phyloP scores from a whole-genome alignment of 2,329 filamentous ascomycete genomes.

The Scedosporium aurantiacum region DNA sequence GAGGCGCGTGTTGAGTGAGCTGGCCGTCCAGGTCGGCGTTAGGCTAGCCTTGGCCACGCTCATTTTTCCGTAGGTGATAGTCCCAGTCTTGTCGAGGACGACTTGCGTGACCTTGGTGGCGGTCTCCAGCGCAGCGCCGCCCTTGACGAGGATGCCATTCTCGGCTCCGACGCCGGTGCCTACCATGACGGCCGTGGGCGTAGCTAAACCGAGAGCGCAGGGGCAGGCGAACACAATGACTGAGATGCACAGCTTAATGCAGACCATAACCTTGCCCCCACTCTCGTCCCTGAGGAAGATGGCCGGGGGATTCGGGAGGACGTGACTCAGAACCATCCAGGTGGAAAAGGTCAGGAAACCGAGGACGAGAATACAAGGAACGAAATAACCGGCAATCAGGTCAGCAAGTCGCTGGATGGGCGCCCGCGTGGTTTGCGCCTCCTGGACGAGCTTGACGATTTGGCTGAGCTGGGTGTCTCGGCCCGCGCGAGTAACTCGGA shows the following conservation, averaged over 20 bases:
- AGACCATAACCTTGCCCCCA: slow-evolving; percentile 92
- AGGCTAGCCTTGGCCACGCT: slow-evolving; percentile 66
- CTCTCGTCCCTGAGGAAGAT: slow-evolving; percentile 74
- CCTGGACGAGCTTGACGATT: slow-evolving; percentile 96
- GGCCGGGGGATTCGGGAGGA: slow-evolving; percentile 69
- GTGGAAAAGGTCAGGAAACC: slow-evolving; percentile 74
- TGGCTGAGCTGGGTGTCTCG: slow-evolving; percentile 95
- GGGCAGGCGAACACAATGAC: slow-evolving; percentile 98
- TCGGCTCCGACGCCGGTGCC: slow-evolving; percentile 94
- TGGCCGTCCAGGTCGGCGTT: slow-evolving; percentile 56
- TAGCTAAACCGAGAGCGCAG: slow-evolving; percentile 89
- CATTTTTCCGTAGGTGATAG: slow-evolving; percentile 91
- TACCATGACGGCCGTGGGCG: slow-evolving; percentile 96
- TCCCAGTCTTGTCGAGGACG: slow-evolving; percentile 92
- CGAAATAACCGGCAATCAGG: slow-evolving; percentile 83
- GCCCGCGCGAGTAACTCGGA: slow-evolving; percentile 82
- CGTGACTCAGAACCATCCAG: slow-evolving; percentile 93
- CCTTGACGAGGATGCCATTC: slow-evolving; percentile 95
- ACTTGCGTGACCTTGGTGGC: slow-evolving; percentile 84
- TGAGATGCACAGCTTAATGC: slow-evolving; percentile 92
- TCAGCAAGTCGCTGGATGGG: slow-evolving; percentile 93
- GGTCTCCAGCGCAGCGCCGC: slow-evolving; percentile 81
- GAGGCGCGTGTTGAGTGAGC: slow-evolving; percentile 56
- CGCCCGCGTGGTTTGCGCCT: slow-evolving; percentile 86
- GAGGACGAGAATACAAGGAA: slow-evolving; percentile 76